A percentile compares a stretch with the other conserved stretches of the same genome.
phyloP scores from a whole-genome alignment of 306 rosid species.

The Pterocarpus macrocarpus region DNA sequence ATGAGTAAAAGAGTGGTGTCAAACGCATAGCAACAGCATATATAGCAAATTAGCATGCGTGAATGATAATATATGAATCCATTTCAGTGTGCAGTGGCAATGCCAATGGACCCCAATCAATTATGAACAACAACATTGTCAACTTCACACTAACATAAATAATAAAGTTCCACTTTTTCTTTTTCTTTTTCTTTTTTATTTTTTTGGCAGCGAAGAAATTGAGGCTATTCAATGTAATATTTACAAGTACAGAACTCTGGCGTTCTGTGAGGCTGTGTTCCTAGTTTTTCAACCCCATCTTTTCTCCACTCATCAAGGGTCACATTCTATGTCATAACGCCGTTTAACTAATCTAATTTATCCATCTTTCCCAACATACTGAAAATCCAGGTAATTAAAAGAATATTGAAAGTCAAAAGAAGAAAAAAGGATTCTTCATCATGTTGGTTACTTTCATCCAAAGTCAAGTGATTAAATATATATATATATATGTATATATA shows the following conservation, averaged over 20 bases:
- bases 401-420: too few relatives aligned
- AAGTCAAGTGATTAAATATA: too few relatives aligned
- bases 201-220: not conserved
- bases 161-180: too few relatives aligned
- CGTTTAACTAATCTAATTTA: not conserved
- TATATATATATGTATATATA: too few relatives aligned
- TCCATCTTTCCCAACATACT: not conserved
- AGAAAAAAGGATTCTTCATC: too few relatives aligned
- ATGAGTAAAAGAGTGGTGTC: too few relatives aligned
- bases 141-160: not conserved
- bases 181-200: not conserved
- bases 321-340: not conserved
- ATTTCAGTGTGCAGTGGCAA: not conserved
- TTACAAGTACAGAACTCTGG: not conserved
- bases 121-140: not conserved
- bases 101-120: not conserved
- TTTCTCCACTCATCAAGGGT: slow-evolving; percentile 46
- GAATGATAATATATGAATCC: not conserved
- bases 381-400: too few relatives aligned
- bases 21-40: too few relatives aligned
- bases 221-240: not conserved
- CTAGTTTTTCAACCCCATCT: not conserved
- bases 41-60: too few relatives aligned
- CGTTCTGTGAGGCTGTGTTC: slow-evolving; percentile 1
- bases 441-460: too few relatives aligned